Evolutionary conservation across 345 rosid species (phyloP), one percentile per base, ranked within the genome.

Genomic region (Syzygium grande): DNA sequence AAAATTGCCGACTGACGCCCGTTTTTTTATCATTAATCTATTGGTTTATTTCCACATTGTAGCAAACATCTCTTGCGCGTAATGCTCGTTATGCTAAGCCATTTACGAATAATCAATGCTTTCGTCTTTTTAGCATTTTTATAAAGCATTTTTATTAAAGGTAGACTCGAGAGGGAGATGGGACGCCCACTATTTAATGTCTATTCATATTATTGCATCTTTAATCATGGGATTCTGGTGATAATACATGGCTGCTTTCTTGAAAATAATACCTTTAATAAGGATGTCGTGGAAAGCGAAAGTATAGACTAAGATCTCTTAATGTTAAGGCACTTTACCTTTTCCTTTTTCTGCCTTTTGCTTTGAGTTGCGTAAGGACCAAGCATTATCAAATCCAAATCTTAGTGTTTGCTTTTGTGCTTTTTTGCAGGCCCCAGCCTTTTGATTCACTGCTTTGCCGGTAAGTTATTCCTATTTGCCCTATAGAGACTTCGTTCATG

Each of bases 371-470:
- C 8, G 2, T 59, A 27, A 59, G 30, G 30, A 27, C 10, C 65
- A 25, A 58, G 65, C 6, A 25, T 13, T 15, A 52, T 25, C 65
- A 27, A 27, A 59, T 27, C 30, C 30, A 59, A 27, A 59, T 27
- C 9, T 59, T 0, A 59, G 16, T 3, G 27, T 12, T 27, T 30
- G 2, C 30, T 2, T 59, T 12, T 27, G 12, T 27, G 68, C 68
- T 59, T 59, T 5, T 59, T 1, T 23, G 0, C 4, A 0, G n/a
- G 5, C 30, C 9, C 16, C 0, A 27, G 68, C 68, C 0, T 59
- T 54, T 59, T 59, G 30, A 59, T 27, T 0, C 0, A 6, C 17
- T 0, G 16, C 4, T 27, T 0, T 12, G 68, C 68, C 0, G 1
- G 30, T 59, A 27, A 59, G 52, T 51, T 51, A 11, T 51, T 51